Conservation (phyloP, 2,329 filamentous ascomycete species). For the Claviceps sp. region DNA sequence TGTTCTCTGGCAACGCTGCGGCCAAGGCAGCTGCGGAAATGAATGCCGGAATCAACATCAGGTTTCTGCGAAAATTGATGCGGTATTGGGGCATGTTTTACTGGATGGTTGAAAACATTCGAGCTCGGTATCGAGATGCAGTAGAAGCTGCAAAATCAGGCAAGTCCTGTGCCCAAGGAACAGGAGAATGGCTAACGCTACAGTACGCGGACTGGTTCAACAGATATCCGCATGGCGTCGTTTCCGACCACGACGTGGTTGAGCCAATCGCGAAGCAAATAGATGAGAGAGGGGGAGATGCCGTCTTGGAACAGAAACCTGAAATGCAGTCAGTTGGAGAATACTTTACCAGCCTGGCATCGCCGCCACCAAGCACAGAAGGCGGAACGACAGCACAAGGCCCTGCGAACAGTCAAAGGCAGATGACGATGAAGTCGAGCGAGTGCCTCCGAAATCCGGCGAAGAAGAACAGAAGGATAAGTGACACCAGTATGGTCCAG, state of each 20-base stretch:
- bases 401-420: conserved; percentile 21
- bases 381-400: conserved; percentile 14
- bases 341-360: conserved; percentile 73
- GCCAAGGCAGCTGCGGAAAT: conserved; percentile 69
- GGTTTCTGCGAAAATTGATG: conserved; percentile 88
- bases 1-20: conserved; percentile 69
- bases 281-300: conserved; percentile 73
- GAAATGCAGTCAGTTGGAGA: conserved; percentile 91
- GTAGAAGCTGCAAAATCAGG: conserved; percentile 68
- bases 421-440: conserved; percentile 22
- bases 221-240: conserved; percentile 71
- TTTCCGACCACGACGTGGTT: conserved; percentile 71
- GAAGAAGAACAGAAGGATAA: neutral
- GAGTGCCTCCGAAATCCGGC: conserved; percentile 3
- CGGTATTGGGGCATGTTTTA: conserved; percentile 98
- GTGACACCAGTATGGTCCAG: conserved; percentile 4
- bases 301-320: conserved; percentile 74
- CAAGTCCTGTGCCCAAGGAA: conserved; percentile 32
- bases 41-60: conserved; percentile 76
- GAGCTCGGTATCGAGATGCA: conserved; percentile 74
- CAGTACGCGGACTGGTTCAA: conserved; percentile 98
- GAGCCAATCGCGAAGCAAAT: conserved; percentile 55
- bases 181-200: conserved; percentile 53
- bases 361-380: conserved; percentile 42
- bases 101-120: conserved; percentile 86